Conservation (phyloP, 2,329 filamentous ascomycete species). For the Trichocomaceae sp. region DNA sequence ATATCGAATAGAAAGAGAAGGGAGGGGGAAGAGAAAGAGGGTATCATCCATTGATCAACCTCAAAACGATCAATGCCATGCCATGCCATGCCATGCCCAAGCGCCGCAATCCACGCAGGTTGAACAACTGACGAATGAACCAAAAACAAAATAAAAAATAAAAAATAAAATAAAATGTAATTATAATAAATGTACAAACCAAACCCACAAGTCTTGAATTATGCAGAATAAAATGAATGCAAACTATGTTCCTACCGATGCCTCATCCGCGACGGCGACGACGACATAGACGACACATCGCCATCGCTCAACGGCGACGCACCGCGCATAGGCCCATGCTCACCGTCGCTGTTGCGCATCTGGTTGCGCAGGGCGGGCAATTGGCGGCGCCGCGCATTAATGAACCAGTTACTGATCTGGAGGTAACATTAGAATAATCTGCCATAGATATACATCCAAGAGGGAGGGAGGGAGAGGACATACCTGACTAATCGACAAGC, state of each 20-base stretch:
- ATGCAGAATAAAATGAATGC: background rate
- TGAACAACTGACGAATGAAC: background rate
- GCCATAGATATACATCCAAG: too few species aligned
- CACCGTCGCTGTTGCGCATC: conserved; percentile 30
- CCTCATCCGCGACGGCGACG: conserved; percentile 22
- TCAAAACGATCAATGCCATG: background rate
- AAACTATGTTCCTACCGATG: background rate
- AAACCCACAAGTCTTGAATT: background rate
- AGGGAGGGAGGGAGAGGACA: conserved; percentile 10
- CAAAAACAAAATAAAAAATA: background rate
- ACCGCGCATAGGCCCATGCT: conserved; percentile 24
- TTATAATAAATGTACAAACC: background rate
- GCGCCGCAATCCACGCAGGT: background rate
- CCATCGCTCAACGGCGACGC: conserved; percentile 19
- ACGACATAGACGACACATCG: conserved; percentile 3
- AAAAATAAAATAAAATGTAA: background rate
- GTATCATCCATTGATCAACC: background rate
- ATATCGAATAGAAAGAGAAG: background rate
- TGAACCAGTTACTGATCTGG: conserved; percentile 50
- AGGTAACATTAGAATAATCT: conserved; percentile 8
- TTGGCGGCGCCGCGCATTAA: conserved; percentile 45
- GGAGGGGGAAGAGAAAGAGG: background rate
- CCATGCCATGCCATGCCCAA: background rate
- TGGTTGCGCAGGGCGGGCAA: conserved; percentile 42
- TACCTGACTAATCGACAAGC: conserved; percentile 64